Percentiles rank a stretch among this genome's conserved stretches.
phyloP scores from a whole-genome alignment of 164 flowering plant genomes.

The Macadamia tetraphylla region DNA sequence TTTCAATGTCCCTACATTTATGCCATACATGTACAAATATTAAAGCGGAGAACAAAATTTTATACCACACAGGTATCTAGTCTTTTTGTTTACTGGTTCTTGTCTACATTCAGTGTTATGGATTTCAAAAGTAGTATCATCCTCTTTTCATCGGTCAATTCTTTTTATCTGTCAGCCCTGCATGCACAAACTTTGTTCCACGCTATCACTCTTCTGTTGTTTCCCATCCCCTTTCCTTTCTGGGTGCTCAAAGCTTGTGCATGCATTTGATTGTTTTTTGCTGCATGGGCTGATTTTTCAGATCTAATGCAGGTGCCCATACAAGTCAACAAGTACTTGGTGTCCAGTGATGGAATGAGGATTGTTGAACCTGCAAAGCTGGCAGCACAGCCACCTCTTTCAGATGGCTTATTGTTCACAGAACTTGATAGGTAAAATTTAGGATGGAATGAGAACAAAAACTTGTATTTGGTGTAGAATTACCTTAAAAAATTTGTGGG shows the following conservation, averaged over 20 bases:
- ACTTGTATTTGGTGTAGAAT: not conserved
- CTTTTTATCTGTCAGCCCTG: not conserved
- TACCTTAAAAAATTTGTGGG: too few relatives aligned
- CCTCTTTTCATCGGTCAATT: too few relatives aligned
- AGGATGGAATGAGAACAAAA: not conserved
- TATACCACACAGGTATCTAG: too few relatives aligned
- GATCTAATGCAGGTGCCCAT: conserved; percentile 70
- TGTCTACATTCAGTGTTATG: too few relatives aligned
- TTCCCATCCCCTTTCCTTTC: not conserved
- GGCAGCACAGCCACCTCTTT: conserved; percentile 36
- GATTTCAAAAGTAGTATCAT: too few relatives aligned
- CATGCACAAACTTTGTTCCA: too few relatives aligned
- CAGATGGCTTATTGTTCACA: conserved; percentile 74
- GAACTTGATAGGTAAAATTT: conserved; percentile 62
- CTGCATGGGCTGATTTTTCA: not conserved
- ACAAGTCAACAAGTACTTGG: conserved; percentile 89
- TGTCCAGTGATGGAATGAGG: conserved; percentile 89
- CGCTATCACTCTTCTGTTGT: not conserved
- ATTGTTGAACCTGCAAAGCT: conserved; percentile 68
- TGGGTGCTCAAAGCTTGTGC: not conserved
- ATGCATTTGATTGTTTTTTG: not conserved
- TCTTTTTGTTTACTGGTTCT: too few relatives aligned
- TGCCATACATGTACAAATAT: too few relatives aligned
- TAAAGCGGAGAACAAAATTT: too few relatives aligned
- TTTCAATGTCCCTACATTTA: too few relatives aligned